A percentile compares a stretch with the other conserved stretches of the same genome.
These are phyloP conservation scores for Globisporangium abappressorium DNA, from an alignment of 352 stramenopile species.

Conservation along the genomic window DNA sequence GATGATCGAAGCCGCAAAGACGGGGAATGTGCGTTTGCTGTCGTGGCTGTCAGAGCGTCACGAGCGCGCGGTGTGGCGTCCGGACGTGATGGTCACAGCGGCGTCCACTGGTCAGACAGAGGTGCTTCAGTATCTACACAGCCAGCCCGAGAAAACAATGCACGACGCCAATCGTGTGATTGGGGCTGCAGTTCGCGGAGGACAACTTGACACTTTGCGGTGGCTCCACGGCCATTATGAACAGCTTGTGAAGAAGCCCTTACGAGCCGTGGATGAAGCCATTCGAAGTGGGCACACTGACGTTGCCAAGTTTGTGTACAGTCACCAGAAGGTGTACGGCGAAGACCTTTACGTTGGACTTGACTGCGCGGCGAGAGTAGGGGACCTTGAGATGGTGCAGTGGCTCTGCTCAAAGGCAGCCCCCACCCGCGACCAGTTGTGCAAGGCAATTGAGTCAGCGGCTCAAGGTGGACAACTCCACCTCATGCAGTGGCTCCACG, in stretches of 20 bases:
- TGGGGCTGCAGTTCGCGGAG: neutral
- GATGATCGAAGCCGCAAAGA: neutral
- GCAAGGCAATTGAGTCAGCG: neutral
- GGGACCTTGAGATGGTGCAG: constrained; percentile 1
- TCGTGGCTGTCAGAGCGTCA: neutral
- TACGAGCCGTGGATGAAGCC: neutral
- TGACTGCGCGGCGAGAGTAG: neutral
- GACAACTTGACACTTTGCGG: neutral
- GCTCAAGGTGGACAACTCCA: neutral
- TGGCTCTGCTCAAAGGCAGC: neutral
- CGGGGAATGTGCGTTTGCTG: neutral
- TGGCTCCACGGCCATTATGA: neutral
- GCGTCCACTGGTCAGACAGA: neutral
- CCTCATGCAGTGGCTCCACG: neutral
- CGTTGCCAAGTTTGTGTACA: neutral
- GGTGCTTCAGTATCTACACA: neutral
- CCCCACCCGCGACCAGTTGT: neutral
- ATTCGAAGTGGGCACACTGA: neutral
- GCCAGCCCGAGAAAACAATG: neutral
- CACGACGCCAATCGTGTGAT: neutral
- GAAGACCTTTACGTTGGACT: neutral
- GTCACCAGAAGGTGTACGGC: neutral
- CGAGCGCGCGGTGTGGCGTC: neutral
- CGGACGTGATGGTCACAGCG: neutral
- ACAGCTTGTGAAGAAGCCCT: neutral